Conservation (phyloP, 2,329 filamentous ascomycete genomes). For the Lachnellula subtilissima region DNA sequence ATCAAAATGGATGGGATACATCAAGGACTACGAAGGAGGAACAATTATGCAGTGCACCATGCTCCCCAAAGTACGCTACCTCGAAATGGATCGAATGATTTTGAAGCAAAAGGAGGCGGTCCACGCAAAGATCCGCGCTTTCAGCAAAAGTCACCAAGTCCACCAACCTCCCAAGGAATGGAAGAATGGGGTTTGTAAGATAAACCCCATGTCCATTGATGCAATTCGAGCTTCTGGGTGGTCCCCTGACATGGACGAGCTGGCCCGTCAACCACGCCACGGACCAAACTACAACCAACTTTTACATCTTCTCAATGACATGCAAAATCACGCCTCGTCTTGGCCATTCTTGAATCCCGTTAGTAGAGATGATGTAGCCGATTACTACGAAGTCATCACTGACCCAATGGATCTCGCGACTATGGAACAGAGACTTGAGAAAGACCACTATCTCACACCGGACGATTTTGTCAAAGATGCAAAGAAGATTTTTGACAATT, state of each 20-base stretch:
- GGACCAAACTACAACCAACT: conserved; percentile 96
- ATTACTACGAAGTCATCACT: conserved; percentile 98
- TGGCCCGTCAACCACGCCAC: conserved; percentile 89
- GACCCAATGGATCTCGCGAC: conserved; percentile 95
- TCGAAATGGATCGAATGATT: conserved; percentile 88
- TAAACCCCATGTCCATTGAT: conserved; percentile 80
- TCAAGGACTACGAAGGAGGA: conserved; percentile 98
- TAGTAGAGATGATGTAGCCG: conserved; percentile 92
- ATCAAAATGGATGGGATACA: conserved; percentile 97
- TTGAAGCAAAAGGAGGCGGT: conserved; percentile 96
- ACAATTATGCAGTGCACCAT: conserved; percentile 99
- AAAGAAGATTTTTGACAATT: conserved; percentile 88
- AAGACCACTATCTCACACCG: conserved; percentile 83
- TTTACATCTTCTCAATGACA: conserved; percentile 84
- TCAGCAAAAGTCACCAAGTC: conserved; percentile 81
- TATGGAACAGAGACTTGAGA: conserved; percentile 94
- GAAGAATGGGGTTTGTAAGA: conserved; percentile 67
- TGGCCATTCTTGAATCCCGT: conserved; percentile 96
- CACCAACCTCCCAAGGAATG: conserved; percentile 83
- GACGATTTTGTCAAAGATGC: conserved; percentile 92
- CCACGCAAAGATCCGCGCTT: conserved; percentile 88
- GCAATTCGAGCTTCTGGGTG: conserved; percentile 91
- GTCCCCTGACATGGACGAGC: conserved; percentile 96
- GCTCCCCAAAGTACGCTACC: conserved; percentile 89
- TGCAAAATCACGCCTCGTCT: conserved; percentile 87